phyloP scores from a whole-genome alignment of 1,139 yeast species.

The Chernovozyma sophiae-reginae region DNA sequence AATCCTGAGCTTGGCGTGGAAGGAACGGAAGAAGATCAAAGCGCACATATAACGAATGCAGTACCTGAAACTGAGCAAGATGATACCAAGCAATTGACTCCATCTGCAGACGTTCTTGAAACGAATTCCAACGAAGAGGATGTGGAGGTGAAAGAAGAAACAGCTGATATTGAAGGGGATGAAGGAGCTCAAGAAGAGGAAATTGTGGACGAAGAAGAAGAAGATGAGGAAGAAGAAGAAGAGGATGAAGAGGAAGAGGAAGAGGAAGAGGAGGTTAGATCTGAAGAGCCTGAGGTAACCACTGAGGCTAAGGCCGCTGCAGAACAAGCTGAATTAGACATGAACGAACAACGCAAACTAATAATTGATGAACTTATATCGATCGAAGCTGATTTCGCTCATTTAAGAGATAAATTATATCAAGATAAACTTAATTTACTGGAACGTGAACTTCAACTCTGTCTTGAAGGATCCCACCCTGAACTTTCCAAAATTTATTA shows the following conservation, averaged over 20 bases:
- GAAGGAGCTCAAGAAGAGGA: neutral
- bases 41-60: too few species aligned
- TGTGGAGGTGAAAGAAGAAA: neutral
- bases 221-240: slow-evolving; percentile 2
- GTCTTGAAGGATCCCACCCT: slow-evolving; percentile 89
- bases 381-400: slow-evolving; percentile 83
- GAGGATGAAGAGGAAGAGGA: slow-evolving; percentile 4
- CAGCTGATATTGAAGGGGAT: neutral
- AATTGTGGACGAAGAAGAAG: slow-evolving; percentile 2
- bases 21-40: too few species aligned
- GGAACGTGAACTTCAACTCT: slow-evolving; percentile 80
- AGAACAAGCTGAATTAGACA: slow-evolving; percentile 22
- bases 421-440: slow-evolving; percentile 70
- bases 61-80: too few species aligned
- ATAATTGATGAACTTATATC: slow-evolving; percentile 69
- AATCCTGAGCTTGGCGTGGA: too few species aligned
- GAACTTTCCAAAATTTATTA: slow-evolving; percentile 64
- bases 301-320: slow-evolving; percentile 4
- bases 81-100: too few species aligned
- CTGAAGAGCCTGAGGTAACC: neutral
- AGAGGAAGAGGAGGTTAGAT: slow-evolving; percentile 9
- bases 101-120: too few species aligned
- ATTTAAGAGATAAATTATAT: slow-evolving; percentile 71
- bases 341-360: slow-evolving; percentile 50
- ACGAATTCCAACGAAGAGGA: slow-evolving; percentile 3